Evolutionary conservation across 306 rosid genomes (phyloP).

Genomic region (Vigna nakashimae): DNA sequence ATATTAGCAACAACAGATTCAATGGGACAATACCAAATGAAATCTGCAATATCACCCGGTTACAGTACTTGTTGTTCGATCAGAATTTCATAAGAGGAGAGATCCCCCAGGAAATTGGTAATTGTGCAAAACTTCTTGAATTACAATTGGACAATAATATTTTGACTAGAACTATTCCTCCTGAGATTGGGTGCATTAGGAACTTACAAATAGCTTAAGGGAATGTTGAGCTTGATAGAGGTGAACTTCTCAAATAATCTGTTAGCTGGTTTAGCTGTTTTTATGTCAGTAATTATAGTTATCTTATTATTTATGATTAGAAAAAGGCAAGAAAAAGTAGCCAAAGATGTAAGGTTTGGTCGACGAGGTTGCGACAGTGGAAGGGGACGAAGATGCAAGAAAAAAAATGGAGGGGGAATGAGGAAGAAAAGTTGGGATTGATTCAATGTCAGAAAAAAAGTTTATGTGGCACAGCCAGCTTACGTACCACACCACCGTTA

Average conservation of each 20-base stretch:
- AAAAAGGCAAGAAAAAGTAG: constrained; percentile 88
- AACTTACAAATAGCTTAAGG: constrained; percentile 97
- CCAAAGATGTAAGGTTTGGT: constrained; percentile 51
- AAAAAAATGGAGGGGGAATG: no score
- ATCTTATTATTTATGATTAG: constrained; percentile 87
- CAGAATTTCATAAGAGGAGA: constrained; percentile 91
- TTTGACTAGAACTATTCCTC: constrained; percentile 71
- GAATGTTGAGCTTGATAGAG: constrained; percentile 98
- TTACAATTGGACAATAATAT: constrained; percentile 86
- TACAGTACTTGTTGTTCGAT: constrained; percentile 89
- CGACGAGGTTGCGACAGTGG: no score
- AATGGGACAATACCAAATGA: constrained; percentile 88
- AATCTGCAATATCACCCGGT: constrained; percentile 80
- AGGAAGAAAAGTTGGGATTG: no score
- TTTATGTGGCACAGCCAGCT: no score
- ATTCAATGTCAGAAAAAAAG: no score
- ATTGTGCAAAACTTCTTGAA: constrained; percentile 82
- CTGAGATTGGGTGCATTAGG: constrained; percentile 85
- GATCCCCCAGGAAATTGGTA: constrained; percentile 92
- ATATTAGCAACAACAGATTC: constrained; percentile 87
- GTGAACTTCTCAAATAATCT: constrained; percentile 93
- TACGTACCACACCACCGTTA: no score
- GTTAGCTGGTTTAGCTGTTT: constrained; percentile 82
- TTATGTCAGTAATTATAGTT: constrained; percentile 79
- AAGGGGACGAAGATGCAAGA: no score